Evolutionary conservation across 257 asterid genomes (phyloP), one percentile per base, ranked within the genome.

Genomic region (Solanum clarkiae): DNA sequence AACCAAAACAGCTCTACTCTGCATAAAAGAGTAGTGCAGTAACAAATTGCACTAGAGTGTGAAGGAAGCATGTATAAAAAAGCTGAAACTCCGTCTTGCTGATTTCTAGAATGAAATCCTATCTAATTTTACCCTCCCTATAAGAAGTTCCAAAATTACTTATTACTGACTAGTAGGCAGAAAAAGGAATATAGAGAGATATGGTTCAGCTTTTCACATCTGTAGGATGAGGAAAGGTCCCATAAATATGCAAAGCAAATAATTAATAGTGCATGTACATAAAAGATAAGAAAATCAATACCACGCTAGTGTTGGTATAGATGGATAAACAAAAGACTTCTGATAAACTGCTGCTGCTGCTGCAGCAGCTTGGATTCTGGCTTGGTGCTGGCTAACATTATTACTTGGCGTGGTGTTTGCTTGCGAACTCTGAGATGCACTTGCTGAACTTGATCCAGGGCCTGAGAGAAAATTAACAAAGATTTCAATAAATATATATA

Each of bases 291-390:
- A 83, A 86, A 87, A 84, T 49, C 20, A 86, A 83, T 91, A 95
- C 99, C 98, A 90, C 74, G 40, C 36, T 54, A 87, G 84, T 49
- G 88, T 62, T 89, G 88, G 93, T 51, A 91, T 91, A 86, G 97
- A 93, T 47, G 99, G 98, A 89, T 96, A 96, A 80, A 96, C 99
- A 87, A 93, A 96, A 84, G 99, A 96, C 90, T 94, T 96, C 77
- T 89, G 91, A 89, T 94, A 94, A 49, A 95, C 87, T 40, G 96
- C 65, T 77, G 98, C 98, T 79, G 98, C 99, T 7, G 97, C 63
- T 16, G 94, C 95, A 8, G 96, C 98, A n/a, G 99, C 99, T 88
- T 88, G 95, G 86, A 94, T 92, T 86, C 98, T 92, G 82, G 94
- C 92, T 85, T 92, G 94, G 88, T 95, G 94, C 60, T 88, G 95